phyloP scores from a whole-genome alignment of 2,329 filamentous ascomycete species.

The Thelonectria olida region DNA sequence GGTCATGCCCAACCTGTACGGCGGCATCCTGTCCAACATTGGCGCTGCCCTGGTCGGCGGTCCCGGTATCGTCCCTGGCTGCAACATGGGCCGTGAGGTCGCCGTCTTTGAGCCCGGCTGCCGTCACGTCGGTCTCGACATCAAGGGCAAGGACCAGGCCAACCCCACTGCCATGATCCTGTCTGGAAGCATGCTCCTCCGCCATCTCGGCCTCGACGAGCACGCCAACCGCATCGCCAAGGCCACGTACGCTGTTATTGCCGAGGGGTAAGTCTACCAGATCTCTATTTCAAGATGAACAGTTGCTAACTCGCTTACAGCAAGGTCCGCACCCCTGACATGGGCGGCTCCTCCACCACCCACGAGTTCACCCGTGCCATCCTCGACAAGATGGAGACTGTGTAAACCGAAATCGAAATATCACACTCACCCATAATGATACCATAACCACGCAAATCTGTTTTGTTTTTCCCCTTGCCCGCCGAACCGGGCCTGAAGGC shows the following conservation, averaged over 20 bases:
- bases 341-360: conserved; percentile 91
- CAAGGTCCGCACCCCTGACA: conserved; percentile 89
- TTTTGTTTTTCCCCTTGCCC: conserved; percentile 23
- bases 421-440: conserved; percentile 29
- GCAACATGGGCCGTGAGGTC: conserved; percentile 99
- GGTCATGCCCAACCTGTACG: conserved; percentile 99
- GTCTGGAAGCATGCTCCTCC: conserved; percentile 95
- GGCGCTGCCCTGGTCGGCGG: conserved; percentile 96
- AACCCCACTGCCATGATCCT: conserved; percentile 97
- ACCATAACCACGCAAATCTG: conserved; percentile 29
- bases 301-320: conserved; percentile 62
- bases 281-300: neutral
- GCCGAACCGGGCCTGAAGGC: conserved; percentile 24
- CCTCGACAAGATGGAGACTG: conserved; percentile 90
- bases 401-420: conserved; percentile 58
- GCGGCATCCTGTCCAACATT: conserved; percentile 98
- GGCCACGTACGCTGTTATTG: conserved; percentile 80
- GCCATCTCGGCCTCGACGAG: conserved; percentile 96
- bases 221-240: conserved; percentile 98
- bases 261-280: conserved; percentile 78
- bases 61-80: conserved; percentile 95
- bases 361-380: conserved; percentile 96
- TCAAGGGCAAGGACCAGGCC: conserved; percentile 99
- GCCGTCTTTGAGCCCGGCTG: conserved; percentile 99
- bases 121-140: conserved; percentile 98